Evolutionary conservation across 768 basidiomycete species (phyloP), one percentile per base, ranked within the genome.

Genomic region (Wakefieldia striispora): DNA sequence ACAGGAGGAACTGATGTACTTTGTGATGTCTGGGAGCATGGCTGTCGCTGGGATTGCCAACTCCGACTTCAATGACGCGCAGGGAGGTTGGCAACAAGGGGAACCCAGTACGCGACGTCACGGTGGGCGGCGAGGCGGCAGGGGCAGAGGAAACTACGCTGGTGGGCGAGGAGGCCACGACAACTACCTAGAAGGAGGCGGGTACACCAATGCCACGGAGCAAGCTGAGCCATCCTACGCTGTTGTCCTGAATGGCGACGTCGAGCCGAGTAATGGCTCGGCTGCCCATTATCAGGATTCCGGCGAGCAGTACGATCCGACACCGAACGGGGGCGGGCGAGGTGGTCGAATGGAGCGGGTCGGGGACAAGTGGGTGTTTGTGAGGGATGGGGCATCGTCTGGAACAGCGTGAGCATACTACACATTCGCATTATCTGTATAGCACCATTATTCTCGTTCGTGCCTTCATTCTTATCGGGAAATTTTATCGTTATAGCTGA

Each of bases 1-100:
- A 49, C 83, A 84, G 59, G 84, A 89, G 59, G 78, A 91, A 60
- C 77, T 91, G 57, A 83, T 89, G 83, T 77, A 82, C 66, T 87
- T 84, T 63, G 75, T 88, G 54, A 75, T 86, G 75, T 50, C 75
- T 19, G 59, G 65, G 35, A 61, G 45, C 44, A 59, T 65, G 59
- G 56, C 49, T 34, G 49, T 37, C 38, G 35, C 59, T 37, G 57
- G 61, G 29, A 12, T 56, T 27, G 33, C 43, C 23, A 42, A 47
- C 20, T 52, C 56, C 49, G 61, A 50, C 31, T 36, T 50, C 48
- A 50, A 56, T 31, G 57, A 46, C 17, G 45, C 42, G 29, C 62
- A 64, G 40, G 56, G 51, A 56, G 51, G 50, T 36, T 59, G 65
- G 63, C 53, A 57, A 41, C 55, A 56, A 49, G 58, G 50, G 46